These are phyloP conservation scores for Amaranthus tricolor DNA, from an alignment of 179 eudicot species.

Conservation along the genomic window DNA sequence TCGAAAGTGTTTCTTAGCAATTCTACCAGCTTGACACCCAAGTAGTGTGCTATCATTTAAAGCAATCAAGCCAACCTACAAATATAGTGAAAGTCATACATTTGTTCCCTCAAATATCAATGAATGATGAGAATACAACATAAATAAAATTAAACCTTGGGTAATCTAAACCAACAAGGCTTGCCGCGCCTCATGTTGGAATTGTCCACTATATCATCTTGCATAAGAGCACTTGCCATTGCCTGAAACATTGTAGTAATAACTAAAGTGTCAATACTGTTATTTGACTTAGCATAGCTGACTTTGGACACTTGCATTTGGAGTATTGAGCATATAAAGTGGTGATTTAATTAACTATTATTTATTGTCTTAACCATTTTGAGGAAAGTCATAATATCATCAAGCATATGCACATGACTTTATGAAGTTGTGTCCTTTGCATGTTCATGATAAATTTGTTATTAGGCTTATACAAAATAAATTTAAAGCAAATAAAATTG, in stretches of 20 bases:
- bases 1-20: slow-evolving; percentile 59
- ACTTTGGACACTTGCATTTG: too few relatives aligned
- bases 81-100: background rate
- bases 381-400: too few relatives aligned
- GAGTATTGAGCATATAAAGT: too few relatives aligned
- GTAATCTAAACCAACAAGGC: slow-evolving; percentile 61
- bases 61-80: slow-evolving; percentile 70
- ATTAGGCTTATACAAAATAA: too few relatives aligned
- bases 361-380: too few relatives aligned
- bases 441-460: too few relatives aligned
- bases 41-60: slow-evolving; percentile 61
- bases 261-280: background rate
- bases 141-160: slow-evolving; percentile 36
- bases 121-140: background rate
- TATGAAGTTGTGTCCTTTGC: too few relatives aligned
- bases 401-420: too few relatives aligned
- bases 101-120: too few relatives aligned
- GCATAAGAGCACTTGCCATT: slow-evolving; percentile 45
- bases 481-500: too few relatives aligned
- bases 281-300: too few relatives aligned
- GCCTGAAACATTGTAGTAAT: background rate
- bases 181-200: slow-evolving; percentile 71
- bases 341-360: too few relatives aligned
- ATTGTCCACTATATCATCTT: slow-evolving; percentile 64
- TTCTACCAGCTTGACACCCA: slow-evolving; percentile 60